Conservation (phyloP, 768 basidiomycete genomes). For the Podaxis carcinomalis region DNA sequence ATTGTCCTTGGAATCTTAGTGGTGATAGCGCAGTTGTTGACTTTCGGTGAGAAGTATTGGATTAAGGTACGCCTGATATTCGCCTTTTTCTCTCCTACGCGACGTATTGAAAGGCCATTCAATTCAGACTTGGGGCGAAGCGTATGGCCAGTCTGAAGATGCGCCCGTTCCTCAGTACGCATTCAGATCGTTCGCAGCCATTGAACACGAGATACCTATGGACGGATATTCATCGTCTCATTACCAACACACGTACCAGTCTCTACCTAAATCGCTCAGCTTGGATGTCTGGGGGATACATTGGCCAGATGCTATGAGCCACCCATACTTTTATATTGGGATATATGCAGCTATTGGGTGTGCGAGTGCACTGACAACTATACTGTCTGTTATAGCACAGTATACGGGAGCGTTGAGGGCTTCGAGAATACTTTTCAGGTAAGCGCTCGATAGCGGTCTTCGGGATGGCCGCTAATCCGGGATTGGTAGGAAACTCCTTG, state of each 20-base stretch:
- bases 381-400: constrained; percentile 47
- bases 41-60: constrained; percentile 66
- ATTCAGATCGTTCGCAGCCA: constrained; percentile 31
- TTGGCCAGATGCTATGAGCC: constrained; percentile 48
- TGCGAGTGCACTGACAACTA: constrained; percentile 38
- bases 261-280: neutral
- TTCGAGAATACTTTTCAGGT: constrained; percentile 40
- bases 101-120: neutral
- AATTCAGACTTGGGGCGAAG: constrained; percentile 61
- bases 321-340: constrained; percentile 70
- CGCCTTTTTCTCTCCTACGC: neutral
- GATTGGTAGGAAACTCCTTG: constrained; percentile 48
- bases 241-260: constrained; percentile 17
- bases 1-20: constrained; percentile 45
- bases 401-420: constrained; percentile 57
- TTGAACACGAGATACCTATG: constrained; percentile 33
- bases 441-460: constrained; percentile 8
- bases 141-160: constrained; percentile 31
- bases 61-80: constrained; percentile 48
- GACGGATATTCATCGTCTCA: constrained; percentile 28
- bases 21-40: constrained; percentile 45
- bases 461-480: neutral
- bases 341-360: constrained; percentile 63
- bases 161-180: constrained; percentile 15
- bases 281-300: constrained; percentile 8